Evolutionary conservation across 2,329 filamentous ascomycete genomes (phyloP), one percentile per base, ranked within the genome.

Genomic region (Colletotrichum tropicicola): DNA sequence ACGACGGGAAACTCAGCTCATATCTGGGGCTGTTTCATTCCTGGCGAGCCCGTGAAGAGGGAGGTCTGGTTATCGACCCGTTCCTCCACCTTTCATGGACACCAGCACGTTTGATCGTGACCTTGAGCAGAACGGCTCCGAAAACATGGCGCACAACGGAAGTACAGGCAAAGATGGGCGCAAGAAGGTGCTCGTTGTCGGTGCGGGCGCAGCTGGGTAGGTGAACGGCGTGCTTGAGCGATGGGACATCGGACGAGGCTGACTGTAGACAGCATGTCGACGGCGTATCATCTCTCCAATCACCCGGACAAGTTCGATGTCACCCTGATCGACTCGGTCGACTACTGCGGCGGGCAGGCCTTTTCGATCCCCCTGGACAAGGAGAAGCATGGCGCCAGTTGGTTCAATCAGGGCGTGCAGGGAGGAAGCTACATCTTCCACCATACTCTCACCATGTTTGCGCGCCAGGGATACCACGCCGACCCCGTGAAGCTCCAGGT

Each of bases 341-440:
- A 86, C 70, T 87, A 87, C 70, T 88, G 87, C 70, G 87, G 87
- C 58, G 87, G 87, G 0, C 87, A 90, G 71, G 87, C 87, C 2
- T 89, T 88, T 73, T 88, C 86, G 4, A 88, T 89, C 45, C 83
- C 84, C 15, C 73, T 90, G 15, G 83, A 89, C 70, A 86, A 87
- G 70, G 75, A 84, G 32, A 83, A 81, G 44, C 81, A 88, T 70
- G 87, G 86, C n/a, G 85, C 87, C 4, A 83, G 82, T 58, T 89
- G 86, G 86, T 80, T 87, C 69, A 89, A 89, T 69, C 86, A 89
- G 68, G 87, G 87, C 53, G 87, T 89, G 2, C 86, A 89, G 70
- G 87, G 87, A 41, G 86, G 87, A 28, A 74, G 65, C 9, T 73
- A 87, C 75, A 88, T 88, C 69, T 89, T 89, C 74, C 86, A 88